Conservation (phyloP, 140 eudicot genomes). For the Bidens hawaiensis region DNA sequence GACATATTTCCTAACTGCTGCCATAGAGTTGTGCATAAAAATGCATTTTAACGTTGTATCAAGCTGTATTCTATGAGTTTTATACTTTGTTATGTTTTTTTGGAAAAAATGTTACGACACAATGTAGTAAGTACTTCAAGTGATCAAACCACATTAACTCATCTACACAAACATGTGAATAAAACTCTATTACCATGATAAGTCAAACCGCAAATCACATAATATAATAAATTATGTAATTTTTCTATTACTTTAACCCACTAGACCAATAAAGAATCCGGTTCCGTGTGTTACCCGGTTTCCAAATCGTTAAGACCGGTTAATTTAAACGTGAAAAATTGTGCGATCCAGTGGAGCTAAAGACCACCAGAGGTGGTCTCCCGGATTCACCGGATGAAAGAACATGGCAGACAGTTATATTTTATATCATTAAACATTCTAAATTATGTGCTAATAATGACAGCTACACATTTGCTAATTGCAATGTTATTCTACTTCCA, state of each 20-base stretch:
- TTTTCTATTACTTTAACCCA: neutral
- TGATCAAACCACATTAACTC: too few relatives aligned
- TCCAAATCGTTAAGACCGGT: neutral
- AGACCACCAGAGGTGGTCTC: slow-evolving; percentile 4
- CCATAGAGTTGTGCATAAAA: too few relatives aligned
- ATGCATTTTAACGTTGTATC: too few relatives aligned
- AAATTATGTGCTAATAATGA: slow-evolving; percentile 12
- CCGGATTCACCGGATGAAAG: slow-evolving; percentile 1
- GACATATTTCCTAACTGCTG: too few relatives aligned
- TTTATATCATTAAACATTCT: neutral
- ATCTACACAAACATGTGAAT: too few relatives aligned
- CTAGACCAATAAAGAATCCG: neutral
- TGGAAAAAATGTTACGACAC: too few relatives aligned
- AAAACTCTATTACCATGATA: too few relatives aligned
- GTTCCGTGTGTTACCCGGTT: neutral
- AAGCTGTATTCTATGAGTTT: too few relatives aligned
- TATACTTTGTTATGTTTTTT: too few relatives aligned
- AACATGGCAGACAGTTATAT: slow-evolving; percentile 9
- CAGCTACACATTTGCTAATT: slow-evolving; percentile 11
- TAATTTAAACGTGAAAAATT: neutral
- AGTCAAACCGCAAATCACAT: too few relatives aligned
- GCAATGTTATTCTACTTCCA: neutral
- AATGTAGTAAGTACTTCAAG: too few relatives aligned
- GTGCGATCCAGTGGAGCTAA: slow-evolving; percentile 3
- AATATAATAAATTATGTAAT: too few relatives aligned